Base-by-base conservation (phyloP, 768 basidiomycete genomes). In the Cyathus striatus region DNA sequence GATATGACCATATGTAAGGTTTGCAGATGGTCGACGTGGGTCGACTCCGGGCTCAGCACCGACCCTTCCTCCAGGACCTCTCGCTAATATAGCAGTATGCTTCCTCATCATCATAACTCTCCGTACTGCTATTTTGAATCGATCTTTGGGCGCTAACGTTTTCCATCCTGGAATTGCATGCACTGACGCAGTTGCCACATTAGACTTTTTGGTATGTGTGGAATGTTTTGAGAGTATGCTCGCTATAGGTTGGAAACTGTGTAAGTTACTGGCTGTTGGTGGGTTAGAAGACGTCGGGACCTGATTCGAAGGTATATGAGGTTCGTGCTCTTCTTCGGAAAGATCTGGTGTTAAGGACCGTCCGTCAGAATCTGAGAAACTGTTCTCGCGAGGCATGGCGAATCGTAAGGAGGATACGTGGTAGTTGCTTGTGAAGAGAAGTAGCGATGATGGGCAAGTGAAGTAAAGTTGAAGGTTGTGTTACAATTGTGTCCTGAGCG, bases 41-140 rank as follows among this genome's bases (percentile, higher is more conserved):
- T 86, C 81, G 23, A 85, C 63, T 46, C 85, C 85, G 6, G 83
- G 85, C 54, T 87, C 85, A 12, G 79, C 84, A 16, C 85, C 85
- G 23, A 78, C 59, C 25, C 66, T 60, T 2, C 65, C 62, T 10
- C 61, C 54, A n/a, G n/a, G n/a, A 10, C 50, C 64, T 49, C 49
- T 62, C 46, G 60, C 57, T 43, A 54, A 63, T 10, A 57, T 65
- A n/a, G n/a, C n/a, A 43, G 78, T 72, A 24, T 78, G 74, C 14
- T 76, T 76, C 46, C 70, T 72, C 66, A 86, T 70, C 6, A 75
- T 65, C 41, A 87, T 83, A 34, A 86, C 72, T 58, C 78, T 83
- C 43, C 72, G 73, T 26, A 76, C 83, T 0, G 73, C 66, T 1
- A 67, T 53, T 12, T 76, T 69, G 58, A 86, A 85, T 27, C 64